Evolutionary conservation across 2,329 filamentous ascomycete species (phyloP), one percentile per base, ranked within the genome.

Genomic region (Bertia moriformis): DNA sequence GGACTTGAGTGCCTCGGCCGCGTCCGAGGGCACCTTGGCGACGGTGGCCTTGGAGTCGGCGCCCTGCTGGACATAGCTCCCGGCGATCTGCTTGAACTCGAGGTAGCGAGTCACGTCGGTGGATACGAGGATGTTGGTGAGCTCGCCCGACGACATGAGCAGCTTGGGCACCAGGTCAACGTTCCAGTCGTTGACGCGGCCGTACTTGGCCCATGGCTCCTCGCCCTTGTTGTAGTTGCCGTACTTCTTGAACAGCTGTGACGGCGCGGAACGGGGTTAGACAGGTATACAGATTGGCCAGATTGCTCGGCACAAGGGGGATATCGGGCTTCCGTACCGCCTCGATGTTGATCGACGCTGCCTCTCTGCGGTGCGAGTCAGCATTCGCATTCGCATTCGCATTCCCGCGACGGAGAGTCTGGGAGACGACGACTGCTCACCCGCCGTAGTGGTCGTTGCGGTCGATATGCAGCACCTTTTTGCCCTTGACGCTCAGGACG

Each of bases 391-490:
- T 37, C 53, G 55, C 59, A 48, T 54, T 48, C 41, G 41, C 15
- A 35, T 27, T 36, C 39, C 29, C 19, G 41, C 48, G 22, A 40
- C 33, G 32, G 38, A 42, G 32, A 32, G 43, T 24, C 35, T 36
- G 40, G 27, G 40, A 43, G 37, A 40, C 22, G 40, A 43, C 40
- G 43, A n/a, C n/a, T n/a, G 71, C 83, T 54, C 67, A 93, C 88
- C 85, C 91, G 73, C 91, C 91, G 57, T 95, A 96, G 69, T 96
- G 88, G 61, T 93, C 86, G 60, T 96, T 96, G 58, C 88, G 82
- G 67, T 96, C 91, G 60, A 98, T 94, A 68, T 96, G 91, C 48
- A 98, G 75, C 56, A 98, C 91, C 71, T 96, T 96, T 73, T 93
- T 89, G 62, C 89, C 89, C 72, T 96, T 95, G 54, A 96, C 89